Conservation (phyloP, 164 flowering plant species). For the Magnolia sinica region DNA sequence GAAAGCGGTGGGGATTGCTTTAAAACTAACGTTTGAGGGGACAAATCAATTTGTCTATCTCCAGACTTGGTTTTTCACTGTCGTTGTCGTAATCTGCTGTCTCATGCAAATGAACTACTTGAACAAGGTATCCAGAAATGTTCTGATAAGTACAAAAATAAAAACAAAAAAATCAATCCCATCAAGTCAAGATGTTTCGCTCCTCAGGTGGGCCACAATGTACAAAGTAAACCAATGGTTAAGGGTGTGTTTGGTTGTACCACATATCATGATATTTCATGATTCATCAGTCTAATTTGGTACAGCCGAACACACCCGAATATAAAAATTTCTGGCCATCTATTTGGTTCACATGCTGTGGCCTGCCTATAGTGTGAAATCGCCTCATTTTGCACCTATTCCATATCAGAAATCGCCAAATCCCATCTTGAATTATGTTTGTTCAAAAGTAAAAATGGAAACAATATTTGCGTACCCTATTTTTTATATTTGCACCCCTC, state of each 20-base stretch:
- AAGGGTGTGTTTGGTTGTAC: neutral
- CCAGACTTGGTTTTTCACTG: slow-evolving; percentile 75
- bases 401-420: too few species aligned
- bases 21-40: slow-evolving; percentile 71
- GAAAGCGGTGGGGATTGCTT: slow-evolving; percentile 75
- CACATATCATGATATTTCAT: too few species aligned
- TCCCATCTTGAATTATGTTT: neutral
- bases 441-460: neutral
- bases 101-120: slow-evolving; percentile 67
- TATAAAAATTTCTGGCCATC: too few species aligned
- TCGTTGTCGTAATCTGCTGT: slow-evolving; percentile 41
- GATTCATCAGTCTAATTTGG: too few species aligned
- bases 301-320: too few species aligned
- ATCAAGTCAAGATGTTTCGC: too few species aligned
- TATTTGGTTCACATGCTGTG: too few species aligned
- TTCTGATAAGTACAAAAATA: too few species aligned
- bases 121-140: slow-evolving; percentile 60
- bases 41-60: slow-evolving; percentile 60
- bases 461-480: neutral
- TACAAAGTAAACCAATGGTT: neutral
- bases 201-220: neutral
- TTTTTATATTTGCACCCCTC: too few species aligned
- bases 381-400: too few species aligned
- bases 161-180: too few species aligned
- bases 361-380: too few species aligned